Conservation (phyloP, 73 alveolate genomes). For the Tetrahymena elliotti region DNA sequence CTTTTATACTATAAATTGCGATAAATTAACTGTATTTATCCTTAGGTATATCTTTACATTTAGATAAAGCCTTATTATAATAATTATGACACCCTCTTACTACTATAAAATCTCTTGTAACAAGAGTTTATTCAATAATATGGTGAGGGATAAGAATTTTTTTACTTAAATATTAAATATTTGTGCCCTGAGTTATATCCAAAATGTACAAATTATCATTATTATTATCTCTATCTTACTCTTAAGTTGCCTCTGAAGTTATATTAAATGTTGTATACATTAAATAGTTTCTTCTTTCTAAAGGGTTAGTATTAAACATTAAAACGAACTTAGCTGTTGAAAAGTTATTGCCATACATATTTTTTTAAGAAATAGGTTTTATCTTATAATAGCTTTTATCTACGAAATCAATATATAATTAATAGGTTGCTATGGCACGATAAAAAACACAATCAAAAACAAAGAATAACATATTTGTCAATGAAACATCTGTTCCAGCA, state of each 20-base stretch:
- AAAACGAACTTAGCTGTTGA: not conserved
- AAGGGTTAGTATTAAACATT: not conserved
- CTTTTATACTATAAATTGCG: not conserved
- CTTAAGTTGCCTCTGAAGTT: too few species aligned
- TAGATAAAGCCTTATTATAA: not conserved
- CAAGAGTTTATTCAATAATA: not conserved
- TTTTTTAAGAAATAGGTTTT: not conserved
- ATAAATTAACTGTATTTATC: not conserved
- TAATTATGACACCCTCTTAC: not conserved
- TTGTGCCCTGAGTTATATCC: not conserved
- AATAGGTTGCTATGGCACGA: not conserved
- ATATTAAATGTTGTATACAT: too few species aligned
- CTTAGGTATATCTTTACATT: not conserved
- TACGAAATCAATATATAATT: too few species aligned
- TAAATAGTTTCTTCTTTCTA: not conserved
- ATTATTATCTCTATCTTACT: not conserved
- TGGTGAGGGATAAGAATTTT: not conserved
- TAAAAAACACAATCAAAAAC: not conserved
- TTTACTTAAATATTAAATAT: not conserved
- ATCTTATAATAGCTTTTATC: not conserved
- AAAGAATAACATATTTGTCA: not conserved
- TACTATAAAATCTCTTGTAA: not conserved
- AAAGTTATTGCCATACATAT: not conserved
- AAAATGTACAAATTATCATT: not conserved
- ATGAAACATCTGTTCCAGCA: not conserved